Percentiles rank a stretch among this genome's conserved stretches.
phyloP scores from a whole-genome alignment of 2,329 filamentous ascomycete genomes.

The Dothistroma septosporum region DNA sequence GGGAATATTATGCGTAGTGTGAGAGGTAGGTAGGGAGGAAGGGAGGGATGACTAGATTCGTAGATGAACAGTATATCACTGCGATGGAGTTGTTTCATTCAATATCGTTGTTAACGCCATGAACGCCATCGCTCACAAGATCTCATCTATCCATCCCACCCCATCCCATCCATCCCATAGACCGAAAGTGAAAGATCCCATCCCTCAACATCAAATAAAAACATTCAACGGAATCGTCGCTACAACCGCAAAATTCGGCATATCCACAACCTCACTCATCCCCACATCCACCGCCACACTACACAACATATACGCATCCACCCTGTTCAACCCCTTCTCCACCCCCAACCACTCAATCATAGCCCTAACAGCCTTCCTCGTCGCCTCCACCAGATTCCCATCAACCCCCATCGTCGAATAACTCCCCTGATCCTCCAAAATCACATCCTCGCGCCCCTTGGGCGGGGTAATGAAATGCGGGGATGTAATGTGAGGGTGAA shows the following conservation, averaged over 20 bases:
- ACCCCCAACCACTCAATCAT: conserved; percentile 19
- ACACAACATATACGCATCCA: conserved; percentile 24
- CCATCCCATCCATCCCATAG: no score
- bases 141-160: no score
- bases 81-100: no score
- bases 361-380: conserved; percentile 19
- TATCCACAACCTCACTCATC: conserved; percentile 21
- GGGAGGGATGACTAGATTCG: no score
- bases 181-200: no score
- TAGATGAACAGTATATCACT: no score
- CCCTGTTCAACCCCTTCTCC: conserved; percentile 10
- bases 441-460: not conserved
- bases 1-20: no score
- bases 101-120: no score
- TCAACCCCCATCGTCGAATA: conserved; percentile 23
- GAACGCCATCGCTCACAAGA: no score
- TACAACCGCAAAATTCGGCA: conserved; percentile 21
- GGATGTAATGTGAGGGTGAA: conserved; percentile 13
- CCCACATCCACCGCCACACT: conserved; percentile 19
- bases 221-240: conserved; percentile 20
- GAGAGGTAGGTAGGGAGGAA: no score
- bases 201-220: no score
- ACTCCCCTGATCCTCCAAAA: conserved; percentile 15
- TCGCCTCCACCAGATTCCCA: conserved; percentile 16
- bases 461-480: conserved; percentile 18